Base-by-base conservation (phyloP, 345 rosid species). In the Lepidium africanum region DNA sequence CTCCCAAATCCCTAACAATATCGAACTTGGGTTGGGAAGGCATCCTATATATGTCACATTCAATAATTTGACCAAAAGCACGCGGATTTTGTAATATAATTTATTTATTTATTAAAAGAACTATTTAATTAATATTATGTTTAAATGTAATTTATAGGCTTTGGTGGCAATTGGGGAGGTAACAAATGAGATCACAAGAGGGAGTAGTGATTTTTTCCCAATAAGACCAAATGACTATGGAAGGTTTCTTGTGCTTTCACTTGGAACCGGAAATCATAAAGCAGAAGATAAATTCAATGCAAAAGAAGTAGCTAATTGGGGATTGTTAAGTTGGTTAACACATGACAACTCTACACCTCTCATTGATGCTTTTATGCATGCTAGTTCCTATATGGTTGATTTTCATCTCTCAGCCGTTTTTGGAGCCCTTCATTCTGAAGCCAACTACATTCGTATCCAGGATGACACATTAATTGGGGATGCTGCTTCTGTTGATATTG, bases 371-470 rank as follows among this genome's bases (percentile, higher is more conserved):
- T 86, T 84, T 30, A 85, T 35, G 38, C 87, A 87, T 43, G 90
- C 90, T 1, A 85, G 94, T n/a, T 59, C 77, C 5, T 86, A 85
- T 58, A 80, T 85, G 86, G 84, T 84, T 33, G 94, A 88, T 69
- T 64, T 69, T 43, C 88, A 86, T 63, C 63, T 85, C 17, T 70
- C 82, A 5, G 49, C 70, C 0, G 81, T 86, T 2, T 88, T 84
- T 15, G 65, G 74, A 52, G 81, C 88, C 41, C 80, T 86, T 0
- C 76, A 64, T 9, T 72, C 78, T 2, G 80, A 80, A 39, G 53
- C 75, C 5, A 86, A 77, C 30, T 75, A 58, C 35, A 67, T 78
- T 41, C 59, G 79, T 4, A 76, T 76, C 42, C 79, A 76, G 83
- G 84, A 81, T 58, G 88, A 86, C 36, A 75, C 78, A 3, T 50